A percentile compares a stretch with the other conserved stretches of the same genome.
Conservation (phyloP, 140 eudicot species). For the Cichorium intybus region DNA sequence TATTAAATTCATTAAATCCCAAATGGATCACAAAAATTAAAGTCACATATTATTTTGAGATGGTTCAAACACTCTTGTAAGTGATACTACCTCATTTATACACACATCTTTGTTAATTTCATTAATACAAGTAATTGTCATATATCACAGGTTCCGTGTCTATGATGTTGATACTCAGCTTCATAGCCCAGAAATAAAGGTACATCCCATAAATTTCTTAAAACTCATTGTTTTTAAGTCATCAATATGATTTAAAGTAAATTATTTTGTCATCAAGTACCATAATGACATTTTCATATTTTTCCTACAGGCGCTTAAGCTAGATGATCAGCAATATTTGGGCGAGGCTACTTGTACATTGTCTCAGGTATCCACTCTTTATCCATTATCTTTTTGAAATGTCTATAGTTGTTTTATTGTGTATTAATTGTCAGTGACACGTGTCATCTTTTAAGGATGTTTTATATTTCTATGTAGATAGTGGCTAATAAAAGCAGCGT, state of each 20-base stretch:
- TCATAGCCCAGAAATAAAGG: constrained; percentile 64
- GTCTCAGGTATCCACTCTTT: constrained; percentile 56
- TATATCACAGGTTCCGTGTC: constrained; percentile 66
- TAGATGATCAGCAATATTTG: constrained; percentile 88
- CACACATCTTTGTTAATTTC: constrained; percentile 11
- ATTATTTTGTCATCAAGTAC: neutral
- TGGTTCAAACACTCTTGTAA: constrained; percentile 80
- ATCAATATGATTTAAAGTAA: constrained; percentile 4
- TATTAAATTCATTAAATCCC: constrained; percentile 70
- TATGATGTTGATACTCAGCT: constrained; percentile 86
- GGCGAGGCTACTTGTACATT: constrained; percentile 75
- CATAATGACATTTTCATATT: neutral
- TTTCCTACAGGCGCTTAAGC: constrained; percentile 57
- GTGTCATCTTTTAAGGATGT: constrained; percentile 18
- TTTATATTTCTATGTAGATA: constrained; percentile 53
- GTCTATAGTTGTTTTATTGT: neutral
- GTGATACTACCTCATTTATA: constrained; percentile 30
- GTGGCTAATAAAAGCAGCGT: constrained; percentile 60
- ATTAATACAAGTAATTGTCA: constrained; percentile 12
- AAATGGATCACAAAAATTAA: constrained; percentile 66
- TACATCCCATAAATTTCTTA: constrained; percentile 26
- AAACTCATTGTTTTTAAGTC: neutral
- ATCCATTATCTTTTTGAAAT: neutral
- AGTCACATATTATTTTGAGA: constrained; percentile 71
- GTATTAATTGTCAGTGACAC: neutral